phyloP scores from a whole-genome alignment of 2,329 filamentous ascomycete species.

The Chlorencoelia australis region DNA sequence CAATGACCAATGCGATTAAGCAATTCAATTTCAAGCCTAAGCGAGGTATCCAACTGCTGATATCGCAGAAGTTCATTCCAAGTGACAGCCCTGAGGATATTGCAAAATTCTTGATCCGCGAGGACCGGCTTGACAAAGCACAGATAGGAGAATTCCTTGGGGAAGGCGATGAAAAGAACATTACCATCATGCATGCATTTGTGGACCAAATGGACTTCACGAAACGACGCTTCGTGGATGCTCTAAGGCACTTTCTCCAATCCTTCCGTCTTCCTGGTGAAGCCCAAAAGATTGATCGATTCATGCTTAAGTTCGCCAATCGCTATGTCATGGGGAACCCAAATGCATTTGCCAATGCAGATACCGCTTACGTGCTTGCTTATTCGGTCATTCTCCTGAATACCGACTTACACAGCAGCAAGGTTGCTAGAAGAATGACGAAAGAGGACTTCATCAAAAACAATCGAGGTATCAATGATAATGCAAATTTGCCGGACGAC shows the following conservation, averaged over 20 bases:
- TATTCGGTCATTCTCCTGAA: constrained; percentile 98
- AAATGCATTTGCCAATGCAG: constrained; percentile 94
- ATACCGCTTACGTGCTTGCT: constrained; percentile 90
- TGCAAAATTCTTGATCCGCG: constrained; percentile 68
- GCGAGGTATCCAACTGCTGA: constrained; percentile 72
- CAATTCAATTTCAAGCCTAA: constrained; percentile 99
- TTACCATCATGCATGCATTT: constrained; percentile 97
- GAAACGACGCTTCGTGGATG: constrained; percentile 85
- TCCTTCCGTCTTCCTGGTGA: constrained; percentile 92
- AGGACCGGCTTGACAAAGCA: constrained; percentile 81
- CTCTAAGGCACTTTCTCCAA: constrained; percentile 83
- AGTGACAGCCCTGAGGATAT: constrained; percentile 73
- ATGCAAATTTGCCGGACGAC: constrained; percentile 82
- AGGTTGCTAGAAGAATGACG: constrained; percentile 79
- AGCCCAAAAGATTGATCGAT: constrained; percentile 97
- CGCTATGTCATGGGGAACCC: constrained; percentile 91
- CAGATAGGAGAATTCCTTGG: constrained; percentile 91
- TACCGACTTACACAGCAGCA: constrained; percentile 86
- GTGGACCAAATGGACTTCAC: constrained; percentile 92
- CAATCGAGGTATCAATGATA: constrained; percentile 96
- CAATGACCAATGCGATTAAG: constrained; percentile 75
- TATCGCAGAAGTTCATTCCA: constrained; percentile 79
- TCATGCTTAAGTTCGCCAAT: constrained; percentile 98
- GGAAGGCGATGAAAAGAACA: constrained; percentile 85
- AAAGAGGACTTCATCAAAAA: constrained; percentile 99